A percentile compares a stretch with the other conserved stretches of the same genome.
These are phyloP conservation scores for Penicillium lagena DNA, from an alignment of 495 filamentous ascomycete species.

Conservation along the genomic window DNA sequence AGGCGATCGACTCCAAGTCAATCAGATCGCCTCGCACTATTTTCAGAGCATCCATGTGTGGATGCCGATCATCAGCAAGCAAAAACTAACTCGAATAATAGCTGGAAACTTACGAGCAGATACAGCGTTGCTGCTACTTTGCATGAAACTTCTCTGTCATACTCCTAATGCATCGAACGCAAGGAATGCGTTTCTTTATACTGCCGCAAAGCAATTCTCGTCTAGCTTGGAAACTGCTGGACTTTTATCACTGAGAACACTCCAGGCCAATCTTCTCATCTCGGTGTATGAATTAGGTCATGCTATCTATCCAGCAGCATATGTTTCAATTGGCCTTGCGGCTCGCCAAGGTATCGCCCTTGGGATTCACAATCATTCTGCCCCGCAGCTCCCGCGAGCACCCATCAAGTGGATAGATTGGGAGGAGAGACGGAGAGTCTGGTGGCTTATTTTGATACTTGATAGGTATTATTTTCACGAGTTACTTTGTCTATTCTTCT, in stretches of 20 bases:
- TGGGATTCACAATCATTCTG: conserved; percentile 24
- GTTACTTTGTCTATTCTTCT: not conserved
- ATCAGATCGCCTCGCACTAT: not conserved
- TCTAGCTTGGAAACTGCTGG: not conserved
- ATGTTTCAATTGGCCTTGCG: conserved; percentile 18
- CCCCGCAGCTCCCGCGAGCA: not conserved
- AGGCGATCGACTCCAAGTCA: not conserved
- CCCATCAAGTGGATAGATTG: conserved; percentile 17
- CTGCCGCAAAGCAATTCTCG: not conserved
- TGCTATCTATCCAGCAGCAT: conserved; percentile 27
- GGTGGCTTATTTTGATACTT: conserved; percentile 47
- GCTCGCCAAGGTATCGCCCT: conserved; percentile 34
- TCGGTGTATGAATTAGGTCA: conserved; percentile 24
- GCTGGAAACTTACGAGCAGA: not conserved
- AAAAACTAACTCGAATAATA: not conserved
- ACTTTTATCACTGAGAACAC: not conserved
- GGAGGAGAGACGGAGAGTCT: conserved; percentile 41
- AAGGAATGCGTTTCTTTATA: not conserved
- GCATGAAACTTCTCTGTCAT: not conserved
- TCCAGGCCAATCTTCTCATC: conserved; percentile 20
- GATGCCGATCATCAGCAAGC: not conserved
- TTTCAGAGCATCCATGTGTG: not conserved
- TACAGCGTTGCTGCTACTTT: not conserved
- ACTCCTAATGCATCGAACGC: not conserved
- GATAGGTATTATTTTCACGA: conserved; percentile 22